Base-by-base conservation (phyloP, 2,329 filamentous ascomycete species). In the Colletotrichum camelliae region DNA sequence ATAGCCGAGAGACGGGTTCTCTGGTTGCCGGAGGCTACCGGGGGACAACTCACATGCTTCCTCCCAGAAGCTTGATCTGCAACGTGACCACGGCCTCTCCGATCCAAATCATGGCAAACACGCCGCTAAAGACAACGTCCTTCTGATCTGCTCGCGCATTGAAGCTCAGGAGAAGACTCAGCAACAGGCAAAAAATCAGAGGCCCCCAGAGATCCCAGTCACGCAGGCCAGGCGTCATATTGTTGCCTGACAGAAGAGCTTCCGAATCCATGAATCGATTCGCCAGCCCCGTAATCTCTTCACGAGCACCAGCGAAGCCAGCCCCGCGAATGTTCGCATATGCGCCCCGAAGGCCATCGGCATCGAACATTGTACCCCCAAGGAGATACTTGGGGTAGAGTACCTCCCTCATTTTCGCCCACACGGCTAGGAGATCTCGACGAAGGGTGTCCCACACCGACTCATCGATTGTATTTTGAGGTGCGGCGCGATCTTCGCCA, bases 181-280 rank as follows among this genome's bases (percentile, higher is more conserved):
- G 88, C 74, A 98, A 87, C 79, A 99, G 87, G 81, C 96, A 98
- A 88, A 99, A 99, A 78, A 99, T 93, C 72, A 99, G 88, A 43
- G 97, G 97, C 0, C 97, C 97, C 97, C 97, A 99, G 67, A 99
- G 91, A 89, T 99, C 97, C 97, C 97, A 99, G 86, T 99, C 96
- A 77, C 96, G 89, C 82, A 98, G 87, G 1, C 96, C 96, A 67
- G 97, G 94, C 79, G 94, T 96, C 95, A 98, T 97, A 82, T 91
- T 91, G 79, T 90, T 92, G 83, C 91, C 89, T 74, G 81, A 86
- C 52, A 93, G 86, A 79, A 93, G 83, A 52, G 87, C 84, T 83
- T 93, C 92, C n/a, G 91, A 85, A 83, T 93, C 92, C 85, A 93
- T 87, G 79, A 92, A 90, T 58, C 92, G 86, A 60, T 90, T 91